phyloP scores from a whole-genome alignment of 768 basidiomycete species.

The Ramaria rubella region DNA sequence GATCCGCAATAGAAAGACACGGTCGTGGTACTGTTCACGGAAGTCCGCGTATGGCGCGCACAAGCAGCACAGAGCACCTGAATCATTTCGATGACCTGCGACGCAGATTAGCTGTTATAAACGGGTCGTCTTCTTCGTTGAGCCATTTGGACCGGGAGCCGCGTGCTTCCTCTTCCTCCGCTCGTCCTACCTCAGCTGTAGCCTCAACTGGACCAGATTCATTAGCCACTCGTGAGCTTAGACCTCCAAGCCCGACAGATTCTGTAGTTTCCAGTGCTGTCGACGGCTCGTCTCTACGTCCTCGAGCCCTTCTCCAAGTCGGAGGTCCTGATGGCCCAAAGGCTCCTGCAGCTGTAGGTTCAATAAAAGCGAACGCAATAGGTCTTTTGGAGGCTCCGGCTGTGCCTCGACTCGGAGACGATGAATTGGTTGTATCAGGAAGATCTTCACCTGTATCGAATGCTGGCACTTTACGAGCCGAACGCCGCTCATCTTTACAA shows the following conservation, averaged over 20 bases:
- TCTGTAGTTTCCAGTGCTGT: conserved; percentile 63
- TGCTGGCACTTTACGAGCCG: conserved; percentile 47
- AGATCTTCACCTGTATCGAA: conserved; percentile 69
- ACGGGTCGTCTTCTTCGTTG: conserved; percentile 63
- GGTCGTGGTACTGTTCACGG: conserved; percentile 28
- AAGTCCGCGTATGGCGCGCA: conserved; percentile 43
- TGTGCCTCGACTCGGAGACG: conserved; percentile 53
- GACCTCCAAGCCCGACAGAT: conserved; percentile 76
- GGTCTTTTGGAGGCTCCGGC: conserved; percentile 77
- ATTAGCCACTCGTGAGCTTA: conserved; percentile 32
- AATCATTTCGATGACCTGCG: conserved; percentile 76
- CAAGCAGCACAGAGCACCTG: conserved; percentile 43
- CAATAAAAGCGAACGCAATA: conserved; percentile 74
- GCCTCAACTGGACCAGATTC: conserved; percentile 20
- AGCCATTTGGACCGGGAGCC: conserved; percentile 42
- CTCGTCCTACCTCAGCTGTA: conserved; percentile 23
- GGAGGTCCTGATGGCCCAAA: conserved; percentile 74
- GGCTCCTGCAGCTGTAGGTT: conserved; percentile 84
- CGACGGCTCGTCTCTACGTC: conserved; percentile 55
- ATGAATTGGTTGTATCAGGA: conserved; percentile 45
- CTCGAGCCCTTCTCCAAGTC: conserved; percentile 57
- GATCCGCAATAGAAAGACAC: background rate
- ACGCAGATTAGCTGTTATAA: conserved; percentile 66
- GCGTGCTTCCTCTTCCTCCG: conserved; percentile 37
- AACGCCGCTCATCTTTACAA: conserved; percentile 40